phyloP scores from a whole-genome alignment of 73 alveolate genomes.

The Strombidium stylifer region DNA sequence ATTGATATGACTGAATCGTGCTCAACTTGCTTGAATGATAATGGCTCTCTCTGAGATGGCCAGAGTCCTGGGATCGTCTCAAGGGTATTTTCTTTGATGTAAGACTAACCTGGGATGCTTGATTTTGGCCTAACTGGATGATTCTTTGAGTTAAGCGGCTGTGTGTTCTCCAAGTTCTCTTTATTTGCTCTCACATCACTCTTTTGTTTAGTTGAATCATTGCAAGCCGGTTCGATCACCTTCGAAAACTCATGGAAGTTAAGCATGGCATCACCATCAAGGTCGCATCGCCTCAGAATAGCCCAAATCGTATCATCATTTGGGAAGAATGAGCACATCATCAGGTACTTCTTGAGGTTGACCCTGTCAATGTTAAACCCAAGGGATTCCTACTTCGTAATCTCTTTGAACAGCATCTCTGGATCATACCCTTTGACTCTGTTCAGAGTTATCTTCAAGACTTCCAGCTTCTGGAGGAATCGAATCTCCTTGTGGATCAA shows the following conservation, averaged over 20 bases:
- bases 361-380: not conserved
- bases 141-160: no score
- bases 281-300: constrained; percentile 8
- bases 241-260: constrained; percentile 2
- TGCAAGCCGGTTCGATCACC: constrained; percentile 7
- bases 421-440: not conserved
- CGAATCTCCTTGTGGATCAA: not conserved
- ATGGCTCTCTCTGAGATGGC: no score
- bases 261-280: constrained; percentile 13
- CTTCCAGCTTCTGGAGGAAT: not conserved
- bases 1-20: no score
- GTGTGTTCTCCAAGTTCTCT: no score
- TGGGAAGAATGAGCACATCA: not conserved
- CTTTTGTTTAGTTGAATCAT: no score
- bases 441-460: no score
- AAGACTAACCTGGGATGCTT: no score
- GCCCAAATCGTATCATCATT: constrained; percentile 16
- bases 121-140: no score
- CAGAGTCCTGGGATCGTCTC: no score
- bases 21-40: no score
- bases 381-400: not conserved
- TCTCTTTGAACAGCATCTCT: not conserved
- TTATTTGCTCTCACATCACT: no score
- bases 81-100: no score
- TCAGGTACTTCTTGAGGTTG: not conserved